phyloP scores from a whole-genome alignment of 208 protist genomes.

The Acanthamoeba castellanii region DNA sequence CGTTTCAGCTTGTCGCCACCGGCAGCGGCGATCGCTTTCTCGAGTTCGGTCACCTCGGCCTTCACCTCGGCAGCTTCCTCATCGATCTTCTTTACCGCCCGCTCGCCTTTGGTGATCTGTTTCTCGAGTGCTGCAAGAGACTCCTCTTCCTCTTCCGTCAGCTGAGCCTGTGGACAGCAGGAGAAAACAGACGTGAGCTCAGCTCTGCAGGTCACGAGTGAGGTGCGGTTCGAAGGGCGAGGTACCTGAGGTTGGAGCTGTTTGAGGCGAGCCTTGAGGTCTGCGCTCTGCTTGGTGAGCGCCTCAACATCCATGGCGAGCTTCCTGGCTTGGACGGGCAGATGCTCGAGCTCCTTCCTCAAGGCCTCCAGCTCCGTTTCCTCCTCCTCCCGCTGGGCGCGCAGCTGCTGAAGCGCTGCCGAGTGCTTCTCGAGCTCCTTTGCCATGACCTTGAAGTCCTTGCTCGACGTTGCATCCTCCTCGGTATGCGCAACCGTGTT shows the following conservation, averaged over 20 bases:
- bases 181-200: not conserved
- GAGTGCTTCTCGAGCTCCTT: conserved; percentile 57
- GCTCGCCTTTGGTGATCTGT: conserved; percentile 1
- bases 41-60: conserved; percentile 90
- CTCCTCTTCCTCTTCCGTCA: conserved; percentile 72
- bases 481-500: not conserved
- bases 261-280: conserved; percentile 34
- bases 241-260: conserved; percentile 14
- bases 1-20: conserved; percentile 83
- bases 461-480: conserved; percentile 30
- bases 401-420: not conserved
- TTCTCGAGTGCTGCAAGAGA: conserved; percentile 72
- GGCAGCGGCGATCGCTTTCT: conserved; percentile 86
- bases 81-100: conserved; percentile 75
- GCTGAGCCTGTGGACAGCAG: not conserved
- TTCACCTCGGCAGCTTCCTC: conserved; percentile 86
- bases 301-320: conserved; percentile 79
- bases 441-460: conserved; percentile 25
- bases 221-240: not conserved
- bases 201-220: not conserved
- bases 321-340: conserved; percentile 75
- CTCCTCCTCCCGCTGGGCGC: not conserved
- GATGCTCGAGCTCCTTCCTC: conserved; percentile 12
- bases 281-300: not conserved
- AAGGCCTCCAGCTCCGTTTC: conserved; percentile 33